phyloP scores from a whole-genome alignment of 306 rosid genomes.

The Castanea sativa region DNA sequence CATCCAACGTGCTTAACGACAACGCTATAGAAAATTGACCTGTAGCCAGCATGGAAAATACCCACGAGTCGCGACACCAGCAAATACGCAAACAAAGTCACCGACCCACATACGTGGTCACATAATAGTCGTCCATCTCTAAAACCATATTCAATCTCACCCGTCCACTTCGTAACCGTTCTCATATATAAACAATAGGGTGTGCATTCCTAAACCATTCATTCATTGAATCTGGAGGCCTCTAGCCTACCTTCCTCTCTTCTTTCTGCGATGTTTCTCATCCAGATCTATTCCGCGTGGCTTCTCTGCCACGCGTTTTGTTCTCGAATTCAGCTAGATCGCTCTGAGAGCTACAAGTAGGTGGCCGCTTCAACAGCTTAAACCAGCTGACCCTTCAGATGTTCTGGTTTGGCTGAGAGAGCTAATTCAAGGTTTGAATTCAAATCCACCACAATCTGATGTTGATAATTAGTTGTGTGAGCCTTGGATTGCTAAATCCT shows the following conservation, averaged over 20 bases:
- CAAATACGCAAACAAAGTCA: too few relatives aligned
- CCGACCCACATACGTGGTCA: too few relatives aligned
- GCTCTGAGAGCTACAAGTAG: constrained; percentile 13
- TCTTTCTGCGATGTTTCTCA: background rate
- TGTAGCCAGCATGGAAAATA: too few relatives aligned
- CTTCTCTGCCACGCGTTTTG: fast-evolving
- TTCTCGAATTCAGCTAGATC: constrained; percentile 14
- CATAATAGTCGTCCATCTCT: too few relatives aligned
- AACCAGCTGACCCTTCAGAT: background rate
- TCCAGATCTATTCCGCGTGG: background rate
- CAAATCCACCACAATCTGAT: background rate
- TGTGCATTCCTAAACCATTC: background rate
- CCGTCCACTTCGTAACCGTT: background rate
- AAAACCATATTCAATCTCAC: background rate
- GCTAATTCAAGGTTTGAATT: background rate
- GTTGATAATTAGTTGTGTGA: background rate
- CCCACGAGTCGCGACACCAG: too few relatives aligned
- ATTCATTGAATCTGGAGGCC: background rate
- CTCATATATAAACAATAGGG: too few relatives aligned
- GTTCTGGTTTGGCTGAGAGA: background rate
- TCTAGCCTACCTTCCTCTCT: fast-evolving
- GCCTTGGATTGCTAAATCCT: background rate
- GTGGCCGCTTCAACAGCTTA: background rate
- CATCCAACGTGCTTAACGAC: too few relatives aligned
- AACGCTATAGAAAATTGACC: too few relatives aligned